Percentiles rank a stretch among this genome's conserved stretches.
Evolutionary conservation across 306 rosid species (phyloP).

Genomic region (Alnus glutinosa): DNA sequence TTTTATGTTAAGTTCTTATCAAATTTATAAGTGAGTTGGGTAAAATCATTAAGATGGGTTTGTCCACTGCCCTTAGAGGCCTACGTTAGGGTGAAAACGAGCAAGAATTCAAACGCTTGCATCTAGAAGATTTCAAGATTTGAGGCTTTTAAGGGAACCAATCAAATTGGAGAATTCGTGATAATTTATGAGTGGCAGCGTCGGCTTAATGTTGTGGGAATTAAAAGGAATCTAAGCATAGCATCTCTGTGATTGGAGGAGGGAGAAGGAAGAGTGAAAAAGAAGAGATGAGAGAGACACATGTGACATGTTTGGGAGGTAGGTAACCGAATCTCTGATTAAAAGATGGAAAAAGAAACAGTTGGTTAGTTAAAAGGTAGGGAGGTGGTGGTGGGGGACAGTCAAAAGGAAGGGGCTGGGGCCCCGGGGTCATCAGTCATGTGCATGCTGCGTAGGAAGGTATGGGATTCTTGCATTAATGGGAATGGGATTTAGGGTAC

Average conservation of each 20-base stretch:
- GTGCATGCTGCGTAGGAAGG: conserved; percentile 39
- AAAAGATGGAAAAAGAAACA: conserved; percentile 23
- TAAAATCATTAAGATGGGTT: no score
- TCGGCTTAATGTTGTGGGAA: background rate
- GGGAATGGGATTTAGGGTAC: conserved; percentile 23
- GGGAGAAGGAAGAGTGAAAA: background rate
- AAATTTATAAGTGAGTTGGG: no score
- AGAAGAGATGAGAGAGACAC: conserved; percentile 20
- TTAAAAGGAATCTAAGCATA: conserved; percentile 1
- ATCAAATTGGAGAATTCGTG: background rate
- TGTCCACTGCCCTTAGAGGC: no score
- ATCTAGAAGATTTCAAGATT: background rate
- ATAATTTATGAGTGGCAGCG: background rate
- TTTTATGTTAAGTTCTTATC: no score
- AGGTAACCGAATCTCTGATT: conserved; percentile 44
- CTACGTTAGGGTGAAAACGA: no score
- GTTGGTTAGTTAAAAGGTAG: conserved; percentile 38
- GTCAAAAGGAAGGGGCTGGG: background rate
- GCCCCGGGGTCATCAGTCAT: conserved; percentile 6
- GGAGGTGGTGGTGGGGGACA: conserved; percentile 15
- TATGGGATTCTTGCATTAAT: conserved; percentile 39
- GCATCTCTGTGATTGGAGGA: background rate
- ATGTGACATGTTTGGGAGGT: conserved; percentile 53
- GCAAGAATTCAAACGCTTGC: no score
- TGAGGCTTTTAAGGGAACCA: background rate